Percentiles rank a stretch among this genome's conserved stretches.
These are phyloP conservation scores for Lignosus rhinocerotis DNA, from an alignment of 1,284 basidiomycete genomes.

Conservation along the genomic window DNA sequence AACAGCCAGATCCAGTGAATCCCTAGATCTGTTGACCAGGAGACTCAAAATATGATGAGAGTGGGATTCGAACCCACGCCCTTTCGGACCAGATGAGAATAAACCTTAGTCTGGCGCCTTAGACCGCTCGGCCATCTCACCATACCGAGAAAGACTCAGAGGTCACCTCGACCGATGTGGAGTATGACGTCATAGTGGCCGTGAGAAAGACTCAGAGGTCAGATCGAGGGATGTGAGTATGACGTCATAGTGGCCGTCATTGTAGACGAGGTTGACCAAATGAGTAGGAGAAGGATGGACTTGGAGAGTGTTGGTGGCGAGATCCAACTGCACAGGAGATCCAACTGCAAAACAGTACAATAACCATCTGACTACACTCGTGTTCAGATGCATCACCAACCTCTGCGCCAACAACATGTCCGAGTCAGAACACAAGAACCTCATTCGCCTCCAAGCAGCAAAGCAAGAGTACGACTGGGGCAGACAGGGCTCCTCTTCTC, in stretches of 20 bases:
- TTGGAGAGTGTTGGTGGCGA: not conserved
- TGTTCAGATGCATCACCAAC: no score
- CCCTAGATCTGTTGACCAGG: no score
- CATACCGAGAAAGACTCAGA: no score
- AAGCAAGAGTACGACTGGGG: slow-evolving; percentile 76
- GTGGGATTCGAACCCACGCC: slow-evolving; percentile 47
- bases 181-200: not conserved
- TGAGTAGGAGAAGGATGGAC: not conserved
- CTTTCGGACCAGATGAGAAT: slow-evolving; percentile 34
- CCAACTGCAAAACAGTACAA: no score
- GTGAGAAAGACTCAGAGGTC: no score
- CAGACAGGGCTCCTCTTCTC: slow-evolving; percentile 57
- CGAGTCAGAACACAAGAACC: slow-evolving; percentile 8
- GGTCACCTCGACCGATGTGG: no score
- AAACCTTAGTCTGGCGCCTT: slow-evolving; percentile 80
- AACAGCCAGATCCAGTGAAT: no score
- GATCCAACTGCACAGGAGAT: no score
- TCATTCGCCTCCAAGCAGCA: slow-evolving; percentile 61
- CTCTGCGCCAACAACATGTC: not conserved
- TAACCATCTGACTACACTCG: no score
- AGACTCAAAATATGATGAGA: slow-evolving; percentile 29
- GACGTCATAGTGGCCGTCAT: slow-evolving; percentile 5
- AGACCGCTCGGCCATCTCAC: slow-evolving; percentile 82
- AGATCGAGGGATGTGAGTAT: not conserved
- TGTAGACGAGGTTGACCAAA: no score